A percentile compares a stretch with the other conserved stretches of the same genome.
These are phyloP conservation scores for Boletus pseudo-olivaceus DNA, from an alignment of 768 basidiomycete species.

Conservation along the genomic window DNA sequence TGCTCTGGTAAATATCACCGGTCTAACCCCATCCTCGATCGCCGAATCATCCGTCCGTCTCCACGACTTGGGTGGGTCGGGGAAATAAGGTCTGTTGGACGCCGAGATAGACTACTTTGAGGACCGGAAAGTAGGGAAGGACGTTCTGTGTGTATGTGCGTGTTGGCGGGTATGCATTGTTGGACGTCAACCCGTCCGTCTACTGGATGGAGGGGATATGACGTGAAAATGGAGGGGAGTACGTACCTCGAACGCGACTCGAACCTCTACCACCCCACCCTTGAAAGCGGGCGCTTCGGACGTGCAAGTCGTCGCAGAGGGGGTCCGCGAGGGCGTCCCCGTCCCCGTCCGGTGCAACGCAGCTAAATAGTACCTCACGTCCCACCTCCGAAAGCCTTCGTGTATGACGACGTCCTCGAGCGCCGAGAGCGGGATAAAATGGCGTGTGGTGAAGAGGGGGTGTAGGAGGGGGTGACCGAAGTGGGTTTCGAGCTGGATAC, in stretches of 20 bases:
- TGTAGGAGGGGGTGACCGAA: constrained; percentile 46
- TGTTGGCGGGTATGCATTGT: background rate
- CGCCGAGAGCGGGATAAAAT: constrained; percentile 54
- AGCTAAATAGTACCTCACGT: constrained; percentile 66
- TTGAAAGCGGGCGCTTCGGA: background rate
- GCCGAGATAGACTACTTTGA: constrained; percentile 57
- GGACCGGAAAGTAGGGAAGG: constrained; percentile 58
- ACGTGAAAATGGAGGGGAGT: no score
- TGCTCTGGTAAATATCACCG: background rate
- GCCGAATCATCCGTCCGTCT: background rate
- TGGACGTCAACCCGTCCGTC: background rate
- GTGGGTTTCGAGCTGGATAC: constrained; percentile 73
- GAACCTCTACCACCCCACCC: constrained; percentile 32
- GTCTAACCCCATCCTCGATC: background rate
- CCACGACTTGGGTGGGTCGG: background rate
- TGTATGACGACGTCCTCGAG: constrained; percentile 68
- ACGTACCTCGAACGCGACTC: constrained; percentile 60
- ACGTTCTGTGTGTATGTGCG: constrained; percentile 44
- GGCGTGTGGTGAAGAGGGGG: constrained; percentile 35
- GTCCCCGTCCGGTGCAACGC: constrained; percentile 31
- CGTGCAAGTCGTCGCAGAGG: no score
- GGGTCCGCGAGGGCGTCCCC: no score
- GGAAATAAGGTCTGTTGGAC: constrained; percentile 46
- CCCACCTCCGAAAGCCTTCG: constrained; percentile 70
- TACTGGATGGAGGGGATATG: background rate